phyloP scores from a whole-genome alignment of 768 basidiomycete species.

The Tylopilus intermedius region DNA sequence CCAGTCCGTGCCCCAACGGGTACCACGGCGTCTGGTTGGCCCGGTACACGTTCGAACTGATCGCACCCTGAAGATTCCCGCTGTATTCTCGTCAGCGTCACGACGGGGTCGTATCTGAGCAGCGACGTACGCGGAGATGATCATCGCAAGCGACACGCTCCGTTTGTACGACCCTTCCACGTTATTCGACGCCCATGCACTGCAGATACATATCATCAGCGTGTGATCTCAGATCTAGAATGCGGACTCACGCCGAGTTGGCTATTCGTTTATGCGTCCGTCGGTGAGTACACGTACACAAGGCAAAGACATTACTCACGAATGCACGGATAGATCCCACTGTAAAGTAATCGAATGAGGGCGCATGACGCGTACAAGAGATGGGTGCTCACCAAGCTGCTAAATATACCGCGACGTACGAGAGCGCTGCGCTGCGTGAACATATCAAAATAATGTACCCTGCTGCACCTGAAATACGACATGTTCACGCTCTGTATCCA shows the following conservation, averaged over 20 bases:
- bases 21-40: conserved; percentile 65
- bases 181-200: conserved; percentile 62
- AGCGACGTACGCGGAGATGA: conserved; percentile 52
- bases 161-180: conserved; percentile 75
- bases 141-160: conserved; percentile 64
- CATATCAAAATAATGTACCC: conserved; percentile 70
- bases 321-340: conserved; percentile 73
- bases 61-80: conserved; percentile 72
- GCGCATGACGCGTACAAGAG: no score
- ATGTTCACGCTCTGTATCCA: neutral
- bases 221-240: neutral
- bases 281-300: neutral
- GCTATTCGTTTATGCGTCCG: conserved; percentile 32
- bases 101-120: neutral
- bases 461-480: conserved; percentile 36
- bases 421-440: conserved; percentile 34
- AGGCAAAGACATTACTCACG: conserved; percentile 38
- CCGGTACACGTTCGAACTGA: conserved; percentile 75
- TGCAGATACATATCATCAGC: conserved; percentile 10
- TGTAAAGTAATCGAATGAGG: conserved; percentile 16
- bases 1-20: conserved; percentile 54
- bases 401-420: conserved; percentile 53
- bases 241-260: conserved; percentile 47
- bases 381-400: conserved; percentile 52
- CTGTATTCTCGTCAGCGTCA: conserved; percentile 26